Evolutionary conservation across 1,139 yeast genomes (phyloP).

Genomic region (Waltiozyma sp.): DNA sequence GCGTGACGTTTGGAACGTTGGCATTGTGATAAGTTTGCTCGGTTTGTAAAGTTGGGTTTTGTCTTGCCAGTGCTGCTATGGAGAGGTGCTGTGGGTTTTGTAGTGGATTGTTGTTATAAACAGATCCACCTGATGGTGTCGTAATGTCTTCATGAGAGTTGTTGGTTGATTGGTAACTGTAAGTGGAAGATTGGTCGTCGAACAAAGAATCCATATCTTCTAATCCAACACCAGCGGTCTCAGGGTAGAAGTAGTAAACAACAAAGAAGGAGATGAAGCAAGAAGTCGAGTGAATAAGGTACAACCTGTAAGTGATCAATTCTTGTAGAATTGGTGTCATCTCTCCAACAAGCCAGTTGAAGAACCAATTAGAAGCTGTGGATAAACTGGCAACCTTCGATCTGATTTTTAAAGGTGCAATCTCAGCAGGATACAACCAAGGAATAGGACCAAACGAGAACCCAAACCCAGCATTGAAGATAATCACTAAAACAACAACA

Average conservation of each 20-base stretch:
- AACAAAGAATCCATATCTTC: conserved; percentile 85
- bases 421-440: conserved; percentile 86
- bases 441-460: conserved; percentile 93
- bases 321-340: conserved; percentile 82
- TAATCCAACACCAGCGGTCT: conserved; percentile 77
- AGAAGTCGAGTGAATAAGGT: conserved; percentile 69
- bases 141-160: background rate
- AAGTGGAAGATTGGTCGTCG: conserved; percentile 44
- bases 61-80: conserved; percentile 26
- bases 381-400: conserved; percentile 89
- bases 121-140: background rate
- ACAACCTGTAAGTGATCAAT: conserved; percentile 65
- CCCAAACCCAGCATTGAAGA: conserved; percentile 81
- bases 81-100: conserved; percentile 8
- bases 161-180: conserved; percentile 19
- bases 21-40: background rate
- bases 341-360: conserved; percentile 85
- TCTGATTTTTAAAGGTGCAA: conserved; percentile 76
- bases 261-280: conserved; percentile 62
- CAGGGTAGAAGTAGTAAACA: conserved; percentile 69
- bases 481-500: conserved; percentile 67
- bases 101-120: conserved; percentile 1
- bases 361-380: conserved; percentile 92
- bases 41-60: conserved; percentile 12
- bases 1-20: conserved; percentile 6